Percentiles rank a stretch among this genome's conserved stretches.
Conservation (phyloP, 2,329 filamentous ascomycete species). For the Eutypella sp. region DNA sequence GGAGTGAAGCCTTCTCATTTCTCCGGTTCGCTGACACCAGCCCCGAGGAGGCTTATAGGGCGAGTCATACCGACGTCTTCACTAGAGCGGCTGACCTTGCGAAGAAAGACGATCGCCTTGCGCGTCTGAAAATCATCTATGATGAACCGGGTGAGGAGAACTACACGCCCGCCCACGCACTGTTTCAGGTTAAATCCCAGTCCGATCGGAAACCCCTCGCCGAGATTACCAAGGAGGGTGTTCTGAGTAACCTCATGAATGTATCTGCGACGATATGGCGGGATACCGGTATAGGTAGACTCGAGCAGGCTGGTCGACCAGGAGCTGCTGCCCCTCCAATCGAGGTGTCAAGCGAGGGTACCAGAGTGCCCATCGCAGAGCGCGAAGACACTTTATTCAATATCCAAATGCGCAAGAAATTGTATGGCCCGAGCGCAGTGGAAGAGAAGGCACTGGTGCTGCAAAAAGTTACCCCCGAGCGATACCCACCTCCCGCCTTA, state of each 20-base stretch:
- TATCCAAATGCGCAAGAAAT: conserved; percentile 61
- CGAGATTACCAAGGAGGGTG: conserved; percentile 66
- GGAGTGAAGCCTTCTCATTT: conserved; percentile 75
- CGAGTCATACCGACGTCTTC: conserved; percentile 67
- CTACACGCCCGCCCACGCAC: conserved; percentile 67
- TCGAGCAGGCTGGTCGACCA: conserved; percentile 80
- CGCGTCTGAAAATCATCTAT: conserved; percentile 64
- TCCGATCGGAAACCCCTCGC: conserved; percentile 62
- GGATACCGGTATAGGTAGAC: conserved; percentile 65
- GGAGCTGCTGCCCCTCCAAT: conserved; percentile 80
- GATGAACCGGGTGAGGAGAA: conserved; percentile 57
- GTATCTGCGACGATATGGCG: conserved; percentile 63
- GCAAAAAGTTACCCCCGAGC: conserved; percentile 61
- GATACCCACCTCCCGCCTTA: conserved; percentile 59
- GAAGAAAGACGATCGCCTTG: conserved; percentile 54
- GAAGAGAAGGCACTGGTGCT: conserved; percentile 73
- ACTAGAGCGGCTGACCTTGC: conserved; percentile 63
- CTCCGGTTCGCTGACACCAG: conserved; percentile 80
- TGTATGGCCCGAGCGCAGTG: conserved; percentile 61
- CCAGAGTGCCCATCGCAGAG: conserved; percentile 56
- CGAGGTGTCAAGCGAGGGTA: conserved; percentile 70
- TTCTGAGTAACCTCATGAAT: conserved; percentile 72
- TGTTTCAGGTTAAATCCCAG: conserved; percentile 75
- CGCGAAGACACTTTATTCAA: conserved; percentile 77
- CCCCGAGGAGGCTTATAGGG: conserved; percentile 63